Percentiles rank a stretch among this genome's conserved stretches.
Conservation (phyloP, 1,284 basidiomycete genomes). For the Agaricales sp. region DNA sequence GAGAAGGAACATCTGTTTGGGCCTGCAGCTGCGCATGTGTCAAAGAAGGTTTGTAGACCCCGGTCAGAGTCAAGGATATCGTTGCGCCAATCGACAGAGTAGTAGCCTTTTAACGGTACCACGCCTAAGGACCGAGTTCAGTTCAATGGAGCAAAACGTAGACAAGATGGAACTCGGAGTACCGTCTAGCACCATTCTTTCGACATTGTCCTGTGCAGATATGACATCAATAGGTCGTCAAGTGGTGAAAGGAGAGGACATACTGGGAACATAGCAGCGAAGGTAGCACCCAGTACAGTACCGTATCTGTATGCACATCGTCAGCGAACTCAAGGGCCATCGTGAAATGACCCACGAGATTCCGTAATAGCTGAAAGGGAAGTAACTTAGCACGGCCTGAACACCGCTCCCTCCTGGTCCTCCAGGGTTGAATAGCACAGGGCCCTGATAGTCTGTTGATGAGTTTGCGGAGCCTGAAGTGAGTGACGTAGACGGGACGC, state of each 20-base stretch:
- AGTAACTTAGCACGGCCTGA: background rate
- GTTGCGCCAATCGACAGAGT: background rate
- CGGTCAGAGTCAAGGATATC: background rate
- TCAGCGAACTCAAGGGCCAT: no score
- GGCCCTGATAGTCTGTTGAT: background rate
- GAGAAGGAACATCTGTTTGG: no score
- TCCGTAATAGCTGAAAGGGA: no score
- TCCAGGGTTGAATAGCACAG: no score
- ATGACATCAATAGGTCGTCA: background rate
- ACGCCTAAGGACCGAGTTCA: no score
- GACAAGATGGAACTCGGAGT: background rate
- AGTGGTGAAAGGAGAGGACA: background rate
- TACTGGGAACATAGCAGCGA: background rate
- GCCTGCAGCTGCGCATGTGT: background rate
- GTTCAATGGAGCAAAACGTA: background rate
- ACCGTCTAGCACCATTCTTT: background rate
- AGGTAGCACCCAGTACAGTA: background rate
- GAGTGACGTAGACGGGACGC: no score
- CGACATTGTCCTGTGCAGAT: background rate
- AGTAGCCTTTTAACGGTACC: background rate
- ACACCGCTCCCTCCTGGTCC: background rate
- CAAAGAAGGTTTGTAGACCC: background rate
- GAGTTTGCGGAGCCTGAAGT: background rate
- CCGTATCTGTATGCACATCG: background rate
- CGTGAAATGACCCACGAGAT: no score